Base-by-base conservation (phyloP, 2,329 filamentous ascomycete genomes). In the Epichloe bromicola region DNA sequence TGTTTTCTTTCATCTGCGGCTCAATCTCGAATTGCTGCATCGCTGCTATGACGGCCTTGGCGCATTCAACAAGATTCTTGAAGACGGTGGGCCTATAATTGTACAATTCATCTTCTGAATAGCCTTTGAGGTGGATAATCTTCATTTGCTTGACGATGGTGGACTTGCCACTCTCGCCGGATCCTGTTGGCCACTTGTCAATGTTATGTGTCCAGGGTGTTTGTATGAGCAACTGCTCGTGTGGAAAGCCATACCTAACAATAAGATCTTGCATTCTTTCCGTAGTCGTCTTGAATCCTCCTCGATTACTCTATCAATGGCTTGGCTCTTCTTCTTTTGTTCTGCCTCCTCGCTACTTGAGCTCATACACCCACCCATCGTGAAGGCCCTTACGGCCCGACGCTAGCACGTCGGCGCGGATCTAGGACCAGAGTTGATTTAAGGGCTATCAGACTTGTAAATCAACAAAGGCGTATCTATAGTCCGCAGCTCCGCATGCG, bases 81-180 rank as follows among this genome's bases (percentile, higher is more conserved):
- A 95, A 98, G 54, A 98, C 89, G 36, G 93, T 97, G 55, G 95
- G 81, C 53, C 93, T 86, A 73, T 97, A 97, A 65, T 95, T 85
- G 62, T 86, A 86, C 47, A 97, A 77, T 69, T 98, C 93, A 61
- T 97, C 91, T 59, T 88, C 82, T 11, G 88, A 90, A 70, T 98
- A 98, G 54, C 93, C 93, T 71, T 96, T 95, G 62, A 97, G 85
- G 65, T 98, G 93, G 64, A 98, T 97, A 61, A 98, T 98, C 72
- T 97, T 98, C 93, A 98, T 98, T 76, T 98, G 93, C 71, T 98
- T 98, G 60, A 98, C 93, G 62, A 98, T 97, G 10, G 93, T 98
- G 53, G 93, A 97, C 72, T 98, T 98, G 59, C 93, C 93, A 70
- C 91, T 97, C 74, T 98, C 93, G 58, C 93, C 93, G 58, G 93